A percentile compares a stretch with the other conserved stretches of the same genome.
These are phyloP conservation scores for Candida peoriensis DNA, from an alignment of 805 yeast genomes.

Conservation along the genomic window DNA sequence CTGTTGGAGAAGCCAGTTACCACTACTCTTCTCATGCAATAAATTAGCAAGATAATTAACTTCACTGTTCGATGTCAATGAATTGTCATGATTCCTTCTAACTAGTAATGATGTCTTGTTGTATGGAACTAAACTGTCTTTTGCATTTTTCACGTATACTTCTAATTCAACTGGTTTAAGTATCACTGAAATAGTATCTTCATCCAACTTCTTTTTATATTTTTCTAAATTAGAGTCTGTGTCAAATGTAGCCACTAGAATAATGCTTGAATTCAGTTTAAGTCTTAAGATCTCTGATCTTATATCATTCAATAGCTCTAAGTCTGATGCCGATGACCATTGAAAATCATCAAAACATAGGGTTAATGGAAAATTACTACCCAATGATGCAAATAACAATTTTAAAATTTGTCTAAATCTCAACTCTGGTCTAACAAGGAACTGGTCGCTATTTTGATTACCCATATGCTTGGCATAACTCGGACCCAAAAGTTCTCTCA, in stretches of 20 bases:
- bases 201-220: slow-evolving; percentile 17
- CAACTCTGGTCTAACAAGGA: slow-evolving; percentile 32
- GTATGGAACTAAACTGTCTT: slow-evolving; percentile 10
- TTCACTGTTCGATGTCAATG: not conserved
- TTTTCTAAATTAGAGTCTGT: slow-evolving; percentile 7
- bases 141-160: slow-evolving; percentile 1
- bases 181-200: slow-evolving; percentile 15
- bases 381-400: slow-evolving; percentile 35
- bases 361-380: slow-evolving; percentile 35
- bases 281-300: slow-evolving; percentile 21
- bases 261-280: slow-evolving; percentile 21
- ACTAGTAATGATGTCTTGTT: not conserved
- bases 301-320: slow-evolving; percentile 25
- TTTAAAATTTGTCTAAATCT: slow-evolving; percentile 39
- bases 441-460: slow-evolving; percentile 14
- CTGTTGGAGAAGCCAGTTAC: slow-evolving; percentile 18
- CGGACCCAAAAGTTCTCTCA: slow-evolving; percentile 37
- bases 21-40: slow-evolving; percentile 17
- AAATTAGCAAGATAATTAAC: slow-evolving; percentile 14
- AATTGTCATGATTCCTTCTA: not conserved
- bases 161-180: slow-evolving; percentile 12
- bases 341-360: slow-evolving; percentile 43
- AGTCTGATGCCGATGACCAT: slow-evolving; percentile 32
- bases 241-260: slow-evolving; percentile 24
- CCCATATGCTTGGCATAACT: slow-evolving; percentile 28